phyloP scores from a whole-genome alignment of 345 rosid genomes.

The Reutealis trisperma region DNA sequence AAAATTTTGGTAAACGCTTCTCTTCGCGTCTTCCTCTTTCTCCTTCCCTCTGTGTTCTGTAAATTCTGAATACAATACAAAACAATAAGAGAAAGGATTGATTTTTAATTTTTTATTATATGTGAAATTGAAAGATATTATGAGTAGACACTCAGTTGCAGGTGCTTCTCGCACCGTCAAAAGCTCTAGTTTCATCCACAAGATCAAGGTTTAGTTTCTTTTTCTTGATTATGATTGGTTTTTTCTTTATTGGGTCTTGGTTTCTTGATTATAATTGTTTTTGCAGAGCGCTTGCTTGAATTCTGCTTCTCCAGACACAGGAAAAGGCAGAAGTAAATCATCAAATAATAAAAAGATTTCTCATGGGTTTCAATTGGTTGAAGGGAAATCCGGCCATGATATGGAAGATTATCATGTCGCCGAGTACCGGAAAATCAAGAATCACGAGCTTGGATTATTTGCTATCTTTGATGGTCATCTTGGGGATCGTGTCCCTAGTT shows the following conservation, averaged over 20 bases:
- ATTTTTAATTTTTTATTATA: neutral
- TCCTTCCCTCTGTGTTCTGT: too few species aligned
- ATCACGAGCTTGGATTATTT: constrained; percentile 55
- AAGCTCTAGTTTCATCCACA: constrained; percentile 24
- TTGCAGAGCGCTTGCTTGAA: constrained; percentile 38
- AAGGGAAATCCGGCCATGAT: constrained; percentile 64
- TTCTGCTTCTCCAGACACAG: constrained; percentile 37
- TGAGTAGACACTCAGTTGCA: constrained; percentile 40
- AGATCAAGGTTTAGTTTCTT: constrained; percentile 39
- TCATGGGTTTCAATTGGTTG: constrained; percentile 59
- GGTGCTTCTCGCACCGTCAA: constrained; percentile 30
- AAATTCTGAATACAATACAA: neutral
- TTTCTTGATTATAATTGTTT: neutral
- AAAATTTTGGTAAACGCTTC: neutral
- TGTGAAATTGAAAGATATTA: neutral
- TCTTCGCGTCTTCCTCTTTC: neutral
- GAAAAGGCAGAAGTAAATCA: constrained; percentile 51
- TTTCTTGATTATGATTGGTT: neutral
- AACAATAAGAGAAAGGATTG: too few species aligned
- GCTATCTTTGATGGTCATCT: constrained; percentile 65
- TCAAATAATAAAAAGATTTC: constrained; percentile 34
- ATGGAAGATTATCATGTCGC: constrained; percentile 69
- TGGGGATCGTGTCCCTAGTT: constrained; percentile 58
- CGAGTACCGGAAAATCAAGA: constrained; percentile 44
- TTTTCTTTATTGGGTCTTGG: neutral